These are phyloP conservation scores for Oemleria cerasiformis DNA, from an alignment of 306 rosid species.

Conservation along the genomic window DNA sequence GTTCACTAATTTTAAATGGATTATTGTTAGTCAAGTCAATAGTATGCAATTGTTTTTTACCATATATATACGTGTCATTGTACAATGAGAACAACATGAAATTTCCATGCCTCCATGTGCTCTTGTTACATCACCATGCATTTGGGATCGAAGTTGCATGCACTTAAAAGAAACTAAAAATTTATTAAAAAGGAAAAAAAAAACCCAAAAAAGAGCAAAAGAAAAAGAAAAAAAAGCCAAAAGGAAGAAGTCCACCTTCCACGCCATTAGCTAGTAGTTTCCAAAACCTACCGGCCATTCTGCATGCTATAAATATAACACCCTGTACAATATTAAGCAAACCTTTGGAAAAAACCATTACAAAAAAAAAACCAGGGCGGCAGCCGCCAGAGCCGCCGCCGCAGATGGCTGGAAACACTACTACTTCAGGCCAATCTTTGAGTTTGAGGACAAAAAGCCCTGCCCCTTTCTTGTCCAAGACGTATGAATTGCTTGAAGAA, in stretches of 20 bases:
- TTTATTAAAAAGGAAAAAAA: conserved; percentile 1
- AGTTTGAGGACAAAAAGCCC: conserved; percentile 41
- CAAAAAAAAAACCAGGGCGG: neutral
- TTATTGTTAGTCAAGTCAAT: conserved; percentile 7
- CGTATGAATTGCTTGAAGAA: conserved; percentile 67
- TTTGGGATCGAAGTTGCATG: conserved; percentile 6
- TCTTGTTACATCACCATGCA: neutral
- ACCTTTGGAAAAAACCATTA: too few relatives aligned
- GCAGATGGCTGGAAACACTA: conserved; percentile 19
- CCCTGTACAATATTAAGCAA: conserved; percentile 13
- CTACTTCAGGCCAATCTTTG: conserved; percentile 26
- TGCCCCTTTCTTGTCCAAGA: conserved; percentile 71
- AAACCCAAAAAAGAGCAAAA: conserved; percentile 1
- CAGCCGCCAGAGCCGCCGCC: neutral
- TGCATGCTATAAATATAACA: conserved; percentile 18
- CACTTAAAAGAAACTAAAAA: conserved; percentile 17
- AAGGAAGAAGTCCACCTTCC: conserved; percentile 11
- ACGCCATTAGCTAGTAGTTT: conserved; percentile 28
- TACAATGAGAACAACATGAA: conserved; percentile 23
- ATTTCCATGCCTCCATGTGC: conserved; percentile 24
- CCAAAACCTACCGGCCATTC: neutral
- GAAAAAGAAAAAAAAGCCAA: neutral
- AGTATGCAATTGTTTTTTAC: neutral
- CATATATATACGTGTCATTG: conserved; percentile 11
- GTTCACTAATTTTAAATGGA: neutral